Conservation (phyloP, 257 asterid genomes). For the Vinca minor region DNA sequence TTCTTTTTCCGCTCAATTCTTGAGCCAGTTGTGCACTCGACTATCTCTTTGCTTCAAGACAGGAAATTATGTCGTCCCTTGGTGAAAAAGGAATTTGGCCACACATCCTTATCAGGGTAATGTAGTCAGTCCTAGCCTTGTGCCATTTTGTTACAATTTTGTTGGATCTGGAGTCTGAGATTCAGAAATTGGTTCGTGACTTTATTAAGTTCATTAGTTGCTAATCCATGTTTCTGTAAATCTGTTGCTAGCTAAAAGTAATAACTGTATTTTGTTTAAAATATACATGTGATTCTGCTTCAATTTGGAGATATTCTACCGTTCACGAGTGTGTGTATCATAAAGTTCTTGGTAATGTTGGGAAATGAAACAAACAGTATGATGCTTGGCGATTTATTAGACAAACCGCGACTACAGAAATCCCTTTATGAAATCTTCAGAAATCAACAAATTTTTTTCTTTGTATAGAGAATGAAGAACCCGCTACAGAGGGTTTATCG, state of each 20-base stretch:
- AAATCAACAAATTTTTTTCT: too few relatives aligned
- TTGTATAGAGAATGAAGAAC: too few relatives aligned
- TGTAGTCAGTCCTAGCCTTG: too few relatives aligned
- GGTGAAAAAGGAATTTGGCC: background rate
- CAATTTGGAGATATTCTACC: background rate
- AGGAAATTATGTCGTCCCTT: background rate
- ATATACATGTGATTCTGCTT: background rate
- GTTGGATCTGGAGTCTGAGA: background rate
- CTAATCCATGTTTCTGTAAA: background rate
- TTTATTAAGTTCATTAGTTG: background rate
- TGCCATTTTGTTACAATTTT: background rate
- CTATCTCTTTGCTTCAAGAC: conserved; percentile 6
- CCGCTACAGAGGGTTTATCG: too few relatives aligned
- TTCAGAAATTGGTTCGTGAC: background rate
- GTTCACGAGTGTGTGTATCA: background rate
- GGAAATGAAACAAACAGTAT: background rate
- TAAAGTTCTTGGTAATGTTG: background rate
- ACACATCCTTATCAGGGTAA: background rate
- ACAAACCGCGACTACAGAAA: background rate
- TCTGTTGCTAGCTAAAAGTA: background rate
- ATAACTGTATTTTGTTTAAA: background rate
- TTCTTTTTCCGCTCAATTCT: background rate
- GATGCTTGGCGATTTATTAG: background rate
- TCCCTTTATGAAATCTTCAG: too few relatives aligned
- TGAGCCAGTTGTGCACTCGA: conserved; percentile 3